phyloP scores from a whole-genome alignment of 2,329 filamentous ascomycete genomes.

The Mariannaea sp. region DNA sequence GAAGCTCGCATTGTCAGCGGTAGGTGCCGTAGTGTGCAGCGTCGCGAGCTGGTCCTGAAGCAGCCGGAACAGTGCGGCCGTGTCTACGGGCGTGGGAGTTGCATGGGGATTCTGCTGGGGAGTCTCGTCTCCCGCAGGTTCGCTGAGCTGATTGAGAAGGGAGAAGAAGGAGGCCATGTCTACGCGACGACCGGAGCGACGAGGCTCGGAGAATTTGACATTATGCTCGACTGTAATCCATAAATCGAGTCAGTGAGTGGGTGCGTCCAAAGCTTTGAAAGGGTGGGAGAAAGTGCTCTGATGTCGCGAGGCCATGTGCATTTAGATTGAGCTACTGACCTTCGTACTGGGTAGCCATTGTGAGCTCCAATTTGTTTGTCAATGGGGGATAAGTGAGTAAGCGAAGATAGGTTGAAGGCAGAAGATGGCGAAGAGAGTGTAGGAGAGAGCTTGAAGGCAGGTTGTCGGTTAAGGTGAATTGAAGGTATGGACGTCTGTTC shows the following conservation, averaged over 20 bases:
- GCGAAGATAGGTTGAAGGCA: neutral
- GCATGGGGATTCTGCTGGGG: conserved; percentile 59
- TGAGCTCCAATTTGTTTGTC: conserved; percentile 19
- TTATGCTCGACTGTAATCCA: conserved; percentile 63
- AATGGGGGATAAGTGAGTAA: neutral
- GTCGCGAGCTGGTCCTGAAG: conserved; percentile 63
- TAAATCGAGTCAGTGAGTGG: conserved; percentile 13
- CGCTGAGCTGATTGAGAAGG: conserved; percentile 59
- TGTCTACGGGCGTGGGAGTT: conserved; percentile 63
- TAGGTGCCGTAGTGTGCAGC: conserved; percentile 55
- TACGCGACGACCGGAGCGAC: conserved; percentile 55
- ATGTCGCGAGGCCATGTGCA: no score
- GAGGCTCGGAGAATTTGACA: conserved; percentile 53
- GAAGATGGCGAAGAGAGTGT: neutral
- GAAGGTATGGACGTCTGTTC: neutral
- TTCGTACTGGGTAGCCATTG: conserved; percentile 64
- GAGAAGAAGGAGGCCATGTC: conserved; percentile 69
- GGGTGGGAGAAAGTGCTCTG: no score
- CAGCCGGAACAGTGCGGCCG: conserved; percentile 61
- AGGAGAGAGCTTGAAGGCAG: neutral
- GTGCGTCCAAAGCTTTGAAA: conserved; percentile 13
- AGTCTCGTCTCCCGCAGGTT: conserved; percentile 41
- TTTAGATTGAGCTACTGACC: conserved; percentile 43
- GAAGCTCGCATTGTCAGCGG: conserved; percentile 53
- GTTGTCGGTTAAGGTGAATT: neutral